Evolutionary conservation across 768 basidiomycete species (phyloP).

Genomic region (Lentinula aciculospora): DNA sequence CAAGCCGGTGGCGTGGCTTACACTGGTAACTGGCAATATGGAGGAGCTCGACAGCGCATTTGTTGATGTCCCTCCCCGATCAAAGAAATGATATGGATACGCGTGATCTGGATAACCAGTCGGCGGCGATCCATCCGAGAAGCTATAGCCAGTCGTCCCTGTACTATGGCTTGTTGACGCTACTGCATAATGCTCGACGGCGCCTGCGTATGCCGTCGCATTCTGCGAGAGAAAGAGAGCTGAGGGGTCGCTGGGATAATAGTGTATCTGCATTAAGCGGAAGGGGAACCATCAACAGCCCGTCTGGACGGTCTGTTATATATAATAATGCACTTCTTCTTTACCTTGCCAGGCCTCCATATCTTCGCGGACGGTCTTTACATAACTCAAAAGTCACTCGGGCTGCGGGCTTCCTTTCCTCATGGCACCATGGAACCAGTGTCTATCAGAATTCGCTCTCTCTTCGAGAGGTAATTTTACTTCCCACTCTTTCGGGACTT

Average conservation of each 20-base stretch:
- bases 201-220: neutral
- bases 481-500: neutral
- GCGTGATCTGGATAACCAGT: conserved; percentile 38
- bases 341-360: conserved; percentile 5
- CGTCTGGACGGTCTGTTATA: neutral
- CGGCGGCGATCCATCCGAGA: conserved; percentile 46
- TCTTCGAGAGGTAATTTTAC: neutral
- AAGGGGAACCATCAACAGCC: neutral
- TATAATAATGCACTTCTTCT: neutral
- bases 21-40: conserved; percentile 20
- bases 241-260: neutral
- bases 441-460: neutral
- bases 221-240: neutral
- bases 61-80: conserved; percentile 31
- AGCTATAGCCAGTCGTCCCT: conserved; percentile 20
- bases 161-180: neutral
- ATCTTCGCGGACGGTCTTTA: conserved; percentile 7
- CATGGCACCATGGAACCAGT: conserved; percentile 4
- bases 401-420: conserved; percentile 1
- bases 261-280: neutral
- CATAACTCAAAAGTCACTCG: conserved; percentile 1
- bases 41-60: conserved; percentile 25
- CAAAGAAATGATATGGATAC: conserved; percentile 30
- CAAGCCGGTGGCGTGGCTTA: conserved; percentile 36
- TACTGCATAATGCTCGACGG: neutral